Conservation (phyloP, 768 basidiomycete genomes). For the Suillus lakei region DNA sequence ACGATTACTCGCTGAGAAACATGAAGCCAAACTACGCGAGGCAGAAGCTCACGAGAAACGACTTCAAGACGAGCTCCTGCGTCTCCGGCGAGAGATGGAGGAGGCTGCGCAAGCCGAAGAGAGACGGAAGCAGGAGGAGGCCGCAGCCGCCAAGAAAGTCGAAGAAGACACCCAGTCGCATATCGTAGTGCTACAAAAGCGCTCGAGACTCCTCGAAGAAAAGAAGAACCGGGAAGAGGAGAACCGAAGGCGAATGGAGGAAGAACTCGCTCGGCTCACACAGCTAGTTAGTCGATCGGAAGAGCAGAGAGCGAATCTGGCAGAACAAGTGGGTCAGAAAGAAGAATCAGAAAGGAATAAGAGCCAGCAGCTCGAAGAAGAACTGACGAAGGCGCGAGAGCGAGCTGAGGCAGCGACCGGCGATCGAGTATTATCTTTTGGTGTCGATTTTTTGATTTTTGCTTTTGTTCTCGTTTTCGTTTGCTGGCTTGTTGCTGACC, state of each 20-base stretch:
- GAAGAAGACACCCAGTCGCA: conserved; percentile 25
- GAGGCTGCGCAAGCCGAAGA: conserved; percentile 21
- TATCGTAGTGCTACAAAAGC: conserved; percentile 32
- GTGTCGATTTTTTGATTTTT: too few relatives aligned
- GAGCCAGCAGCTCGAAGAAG: conserved; percentile 33
- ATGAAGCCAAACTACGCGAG: conserved; percentile 31
- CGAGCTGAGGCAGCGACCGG: conserved; percentile 31
- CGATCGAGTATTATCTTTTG: too few relatives aligned
- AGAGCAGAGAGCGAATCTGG: conserved; percentile 29
- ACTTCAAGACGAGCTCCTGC: conserved; percentile 32
- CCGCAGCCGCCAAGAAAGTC: conserved; percentile 19
- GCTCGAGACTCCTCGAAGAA: conserved; percentile 27
- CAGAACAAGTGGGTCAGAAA: conserved; percentile 31
- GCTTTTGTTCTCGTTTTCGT: too few relatives aligned
- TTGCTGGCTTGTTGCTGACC: too few relatives aligned
- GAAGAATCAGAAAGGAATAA: conserved; percentile 32
- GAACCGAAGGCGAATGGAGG: conserved; percentile 31
- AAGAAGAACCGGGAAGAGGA: conserved; percentile 38
- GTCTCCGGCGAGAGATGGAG: conserved; percentile 24
- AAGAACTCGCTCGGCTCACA: conserved; percentile 30
- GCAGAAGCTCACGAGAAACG: conserved; percentile 31
- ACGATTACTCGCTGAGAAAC: conserved; percentile 30
- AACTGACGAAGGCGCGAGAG: conserved; percentile 32
- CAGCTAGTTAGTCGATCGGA: conserved; percentile 32
- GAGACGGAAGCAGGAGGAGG: conserved; percentile 24